Percentiles rank a stretch among this genome's conserved stretches.
Evolutionary conservation across 805 yeast genomes (phyloP).

Genomic region (Wickerhamiella galacta): DNA sequence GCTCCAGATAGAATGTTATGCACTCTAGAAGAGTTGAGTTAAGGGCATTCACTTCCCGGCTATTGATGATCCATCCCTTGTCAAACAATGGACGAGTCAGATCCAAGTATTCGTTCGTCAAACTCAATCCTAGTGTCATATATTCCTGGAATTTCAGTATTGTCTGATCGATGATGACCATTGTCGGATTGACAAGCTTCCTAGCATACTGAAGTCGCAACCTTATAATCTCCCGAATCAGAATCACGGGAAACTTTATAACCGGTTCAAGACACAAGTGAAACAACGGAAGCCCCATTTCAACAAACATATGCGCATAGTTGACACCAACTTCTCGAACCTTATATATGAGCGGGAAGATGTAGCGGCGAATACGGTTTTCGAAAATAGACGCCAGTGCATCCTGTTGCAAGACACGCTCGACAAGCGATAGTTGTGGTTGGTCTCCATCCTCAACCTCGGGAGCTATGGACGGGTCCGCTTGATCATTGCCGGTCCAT

Average conservation of each 20-base stretch:
- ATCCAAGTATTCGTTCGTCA: conserved; percentile 48
- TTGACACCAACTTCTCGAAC: conserved; percentile 56
- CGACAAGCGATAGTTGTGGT: conserved; percentile 63
- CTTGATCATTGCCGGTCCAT: conserved; percentile 76
- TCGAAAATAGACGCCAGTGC: conserved; percentile 39
- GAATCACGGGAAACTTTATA: conserved; percentile 57
- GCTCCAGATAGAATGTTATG: conserved; percentile 49
- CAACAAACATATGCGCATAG: conserved; percentile 42
- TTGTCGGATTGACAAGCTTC: conserved; percentile 66
- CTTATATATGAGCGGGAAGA: conserved; percentile 70
- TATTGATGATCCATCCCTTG: conserved; percentile 55
- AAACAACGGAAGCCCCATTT: conserved; percentile 55
- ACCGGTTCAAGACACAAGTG: conserved; percentile 37
- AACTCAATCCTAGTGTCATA: conserved; percentile 54
- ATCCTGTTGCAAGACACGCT: conserved; percentile 47
- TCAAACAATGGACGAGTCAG: conserved; percentile 34
- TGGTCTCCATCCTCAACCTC: conserved; percentile 30
- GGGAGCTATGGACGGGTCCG: conserved; percentile 37
- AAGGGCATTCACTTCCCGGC: conserved; percentile 42
- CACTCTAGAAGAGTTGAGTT: conserved; percentile 60
- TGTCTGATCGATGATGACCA: conserved; percentile 93
- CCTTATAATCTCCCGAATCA: conserved; percentile 63
- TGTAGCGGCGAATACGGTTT: conserved; percentile 45
- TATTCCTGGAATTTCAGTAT: conserved; percentile 69
- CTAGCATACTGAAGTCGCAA: conserved; percentile 63